Evolutionary conservation across 2,329 filamentous ascomycete species (phyloP).

Genomic region (Elsinoe fawcettii): DNA sequence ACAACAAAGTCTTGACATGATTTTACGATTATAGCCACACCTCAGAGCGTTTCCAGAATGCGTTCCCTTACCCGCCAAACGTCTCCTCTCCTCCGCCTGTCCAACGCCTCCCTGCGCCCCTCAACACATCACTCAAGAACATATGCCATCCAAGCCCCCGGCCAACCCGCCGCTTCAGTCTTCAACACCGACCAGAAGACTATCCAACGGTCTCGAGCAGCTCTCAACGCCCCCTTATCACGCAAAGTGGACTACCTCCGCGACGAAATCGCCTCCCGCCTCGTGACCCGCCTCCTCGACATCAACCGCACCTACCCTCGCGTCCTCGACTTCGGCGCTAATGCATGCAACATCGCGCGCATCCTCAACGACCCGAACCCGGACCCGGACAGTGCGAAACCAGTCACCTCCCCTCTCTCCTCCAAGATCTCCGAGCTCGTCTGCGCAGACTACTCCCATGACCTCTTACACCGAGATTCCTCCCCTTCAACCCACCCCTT

Average conservation of each 20-base stretch:
- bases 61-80: neutral
- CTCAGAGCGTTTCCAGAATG: neutral
- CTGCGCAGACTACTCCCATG: conserved; percentile 71
- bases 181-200: conserved; percentile 87
- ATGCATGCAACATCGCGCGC: conserved; percentile 87
- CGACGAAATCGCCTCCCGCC: conserved; percentile 76
- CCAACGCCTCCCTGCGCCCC: neutral
- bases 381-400: conserved; percentile 56
- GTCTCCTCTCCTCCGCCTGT: neutral
- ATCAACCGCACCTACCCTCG: conserved; percentile 81
- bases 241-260: conserved; percentile 85
- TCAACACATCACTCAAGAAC: neutral
- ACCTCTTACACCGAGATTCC: conserved; percentile 72
- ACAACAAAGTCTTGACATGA: neutral
- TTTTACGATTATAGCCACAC: neutral
- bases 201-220: conserved; percentile 83
- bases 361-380: conserved; percentile 58
- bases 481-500: conserved; percentile 50
- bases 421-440: conserved; percentile 65
- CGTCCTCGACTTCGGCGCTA: conserved; percentile 87
- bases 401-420: conserved; percentile 58
- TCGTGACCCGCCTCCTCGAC: conserved; percentile 82
- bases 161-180: conserved; percentile 73
- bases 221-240: conserved; percentile 59
- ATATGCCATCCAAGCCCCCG: conserved; percentile 73